phyloP scores from a whole-genome alignment of 140 eudicot species.

The Flaveria floridana region DNA sequence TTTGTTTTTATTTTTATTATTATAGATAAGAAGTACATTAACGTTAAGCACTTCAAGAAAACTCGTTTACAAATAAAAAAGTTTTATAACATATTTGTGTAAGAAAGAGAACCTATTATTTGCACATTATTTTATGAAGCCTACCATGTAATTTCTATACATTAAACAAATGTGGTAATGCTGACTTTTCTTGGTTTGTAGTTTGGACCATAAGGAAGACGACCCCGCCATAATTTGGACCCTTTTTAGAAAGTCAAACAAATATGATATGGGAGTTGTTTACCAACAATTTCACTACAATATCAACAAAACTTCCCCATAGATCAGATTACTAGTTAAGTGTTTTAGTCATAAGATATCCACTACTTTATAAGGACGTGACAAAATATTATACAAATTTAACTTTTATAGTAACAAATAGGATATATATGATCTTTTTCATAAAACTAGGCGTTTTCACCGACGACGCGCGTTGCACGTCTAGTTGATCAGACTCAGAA shows the following conservation, averaged over 20 bases:
- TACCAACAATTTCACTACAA: not conserved
- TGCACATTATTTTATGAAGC: not conserved
- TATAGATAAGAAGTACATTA: too few relatives aligned
- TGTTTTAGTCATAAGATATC: too few relatives aligned
- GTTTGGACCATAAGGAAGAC: not conserved
- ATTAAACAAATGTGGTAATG: not conserved
- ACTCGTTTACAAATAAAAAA: too few relatives aligned
- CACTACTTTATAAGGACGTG: too few relatives aligned
- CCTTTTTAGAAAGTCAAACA: not conserved
- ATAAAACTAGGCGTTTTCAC: not conserved
- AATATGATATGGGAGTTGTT: not conserved
- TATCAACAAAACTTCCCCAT: too few relatives aligned
- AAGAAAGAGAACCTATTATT: too few relatives aligned
- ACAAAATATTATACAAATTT: too few relatives aligned
- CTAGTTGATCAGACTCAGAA: too few relatives aligned
- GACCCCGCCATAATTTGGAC: constrained; percentile 12
- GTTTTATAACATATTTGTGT: not conserved
- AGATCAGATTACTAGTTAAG: too few relatives aligned
- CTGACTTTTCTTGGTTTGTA: constrained; percentile 14
- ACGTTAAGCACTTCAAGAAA: too few relatives aligned
- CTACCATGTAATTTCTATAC: not conserved
- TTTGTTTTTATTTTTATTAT: too few relatives aligned
- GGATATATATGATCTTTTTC: not conserved
- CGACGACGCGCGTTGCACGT: too few relatives aligned
- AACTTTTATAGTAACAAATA: not conserved